Evolutionary conservation across 306 rosid species (phyloP), one percentile per base, ranked within the genome.

Genomic region (Luffa aegyptiaca): DNA sequence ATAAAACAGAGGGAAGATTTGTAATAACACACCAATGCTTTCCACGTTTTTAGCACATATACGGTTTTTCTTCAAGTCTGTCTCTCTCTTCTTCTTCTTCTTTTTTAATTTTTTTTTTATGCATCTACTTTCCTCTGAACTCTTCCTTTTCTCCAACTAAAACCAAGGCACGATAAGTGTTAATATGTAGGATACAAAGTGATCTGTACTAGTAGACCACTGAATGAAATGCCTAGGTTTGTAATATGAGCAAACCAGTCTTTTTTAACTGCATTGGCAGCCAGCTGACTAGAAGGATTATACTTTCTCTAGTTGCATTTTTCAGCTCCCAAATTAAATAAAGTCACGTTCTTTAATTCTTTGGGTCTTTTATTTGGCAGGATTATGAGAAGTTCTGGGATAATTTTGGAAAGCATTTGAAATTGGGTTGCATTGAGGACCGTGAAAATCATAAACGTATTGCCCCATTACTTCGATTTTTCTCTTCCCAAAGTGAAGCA

Each of bases 391-490:
- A 83, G 81, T 96, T 96, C 81, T 96, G 96, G 93, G 98, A 96
- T 26, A 96, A 90, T 84, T 96, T 91, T 82, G 99, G 99, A 80
- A 96, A 96, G 81, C 88, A 88, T 86, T 70, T 96, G 88, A 96
- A 96, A 86, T 80, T 96, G 84, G 99, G 99, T 77, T 96, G 99
- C 85, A 93, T 96, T 83, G 99, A 96, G 85, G 99, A 96, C 86
- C 94, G 90, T 51, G 99, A 91, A 79, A 96, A 96, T 81, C 98
- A 96, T 90, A 96, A 96, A 81, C 97, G 99, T 41, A 85, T 93
- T 86, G 99, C 93, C 71, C 99, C 98, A 0, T 81, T 96, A 88
- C 99, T 96, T 62, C 91, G 99, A 45, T 96, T 96, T 86, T 88
- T 84, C 90, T 91, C 99, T 82, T 90, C 96, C 81, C 97, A 93